Evolutionary conservation across 306 rosid species (phyloP).

Genomic region (Dalbergia cochinchinensis): DNA sequence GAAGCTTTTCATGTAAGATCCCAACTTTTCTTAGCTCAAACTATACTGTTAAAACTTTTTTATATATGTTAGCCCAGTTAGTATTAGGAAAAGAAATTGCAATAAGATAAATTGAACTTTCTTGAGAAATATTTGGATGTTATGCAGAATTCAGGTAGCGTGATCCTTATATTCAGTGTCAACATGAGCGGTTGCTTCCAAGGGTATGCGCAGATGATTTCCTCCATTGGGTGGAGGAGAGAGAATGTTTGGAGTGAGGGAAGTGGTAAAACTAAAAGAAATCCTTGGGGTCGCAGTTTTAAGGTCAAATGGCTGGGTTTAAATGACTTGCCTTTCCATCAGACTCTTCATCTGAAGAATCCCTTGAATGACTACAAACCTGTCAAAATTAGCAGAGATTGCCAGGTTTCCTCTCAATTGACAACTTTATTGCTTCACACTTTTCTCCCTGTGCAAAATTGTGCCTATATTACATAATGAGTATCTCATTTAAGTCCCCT

Average conservation of each 20-base stretch:
- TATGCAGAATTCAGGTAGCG: slow-evolving; percentile 77
- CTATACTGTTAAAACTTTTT: slow-evolving; percentile 34
- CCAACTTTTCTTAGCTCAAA: slow-evolving; percentile 24
- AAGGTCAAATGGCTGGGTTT: slow-evolving; percentile 78
- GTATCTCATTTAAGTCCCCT: slow-evolving; percentile 43
- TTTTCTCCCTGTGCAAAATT: slow-evolving; percentile 23
- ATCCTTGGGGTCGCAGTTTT: slow-evolving; percentile 86
- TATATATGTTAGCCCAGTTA: neutral
- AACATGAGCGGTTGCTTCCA: slow-evolving; percentile 91
- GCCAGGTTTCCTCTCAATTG: slow-evolving; percentile 64
- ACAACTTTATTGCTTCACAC: slow-evolving; percentile 6
- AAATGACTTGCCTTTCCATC: slow-evolving; percentile 77
- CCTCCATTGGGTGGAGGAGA: slow-evolving; percentile 79
- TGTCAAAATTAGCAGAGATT: slow-evolving; percentile 89
- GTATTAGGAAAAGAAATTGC: slow-evolving; percentile 1
- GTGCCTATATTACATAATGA: slow-evolving; percentile 29
- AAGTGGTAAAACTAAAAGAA: slow-evolving; percentile 66
- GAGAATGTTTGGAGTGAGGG: slow-evolving; percentile 80
- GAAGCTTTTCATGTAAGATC: slow-evolving; percentile 85
- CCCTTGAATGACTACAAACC: slow-evolving; percentile 86
- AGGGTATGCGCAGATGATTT: slow-evolving; percentile 88
- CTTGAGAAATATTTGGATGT: slow-evolving; percentile 54
- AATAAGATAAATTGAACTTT: slow-evolving; percentile 20
- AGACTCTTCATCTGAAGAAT: slow-evolving; percentile 83
- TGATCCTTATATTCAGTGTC: slow-evolving; percentile 79